Evolutionary conservation across 305 asterid genomes (phyloP).

Genomic region (Euphrasia arctica): DNA sequence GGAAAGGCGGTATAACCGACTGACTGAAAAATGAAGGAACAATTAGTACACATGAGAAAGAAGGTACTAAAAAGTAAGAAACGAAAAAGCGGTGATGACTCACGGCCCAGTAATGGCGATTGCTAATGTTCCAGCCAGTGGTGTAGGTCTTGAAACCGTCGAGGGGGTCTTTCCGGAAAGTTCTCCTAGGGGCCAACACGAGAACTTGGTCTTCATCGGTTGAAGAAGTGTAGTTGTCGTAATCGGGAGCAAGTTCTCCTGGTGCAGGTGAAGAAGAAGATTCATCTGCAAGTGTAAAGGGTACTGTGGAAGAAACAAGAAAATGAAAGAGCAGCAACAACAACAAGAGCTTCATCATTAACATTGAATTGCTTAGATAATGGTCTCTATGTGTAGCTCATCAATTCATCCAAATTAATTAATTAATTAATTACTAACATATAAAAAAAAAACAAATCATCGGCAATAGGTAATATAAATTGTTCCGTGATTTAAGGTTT

Average conservation of each 20-base stretch:
- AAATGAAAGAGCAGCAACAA: no score
- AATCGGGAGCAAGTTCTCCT: conserved; percentile 15
- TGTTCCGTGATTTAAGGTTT: conserved; percentile 23
- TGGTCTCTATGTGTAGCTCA: neutral
- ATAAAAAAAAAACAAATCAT: neutral
- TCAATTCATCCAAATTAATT: neutral
- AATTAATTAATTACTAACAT: no score
- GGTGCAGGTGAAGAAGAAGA: no score
- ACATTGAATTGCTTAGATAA: neutral
- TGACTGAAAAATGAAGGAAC: conserved; percentile 56
- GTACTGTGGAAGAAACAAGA: no score
- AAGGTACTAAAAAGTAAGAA: neutral
- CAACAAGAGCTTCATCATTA: no score
- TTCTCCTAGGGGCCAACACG: conserved; percentile 72
- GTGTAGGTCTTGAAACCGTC: conserved; percentile 49
- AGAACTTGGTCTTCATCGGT: conserved; percentile 24
- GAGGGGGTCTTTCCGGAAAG: conserved; percentile 73
- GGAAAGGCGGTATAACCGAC: conserved; percentile 76
- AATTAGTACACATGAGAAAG: neutral
- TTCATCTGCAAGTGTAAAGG: no score
- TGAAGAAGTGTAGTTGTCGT: conserved; percentile 26
- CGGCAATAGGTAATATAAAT: conserved; percentile 17
- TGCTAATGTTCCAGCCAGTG: conserved; percentile 80
- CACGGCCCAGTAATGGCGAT: conserved; percentile 86
- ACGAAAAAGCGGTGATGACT: conserved; percentile 24